Percentiles rank a stretch among this genome's conserved stretches.
These are phyloP conservation scores for Tolypocladium guangdongense DNA, from an alignment of 2,329 filamentous ascomycete genomes.

Conservation along the genomic window DNA sequence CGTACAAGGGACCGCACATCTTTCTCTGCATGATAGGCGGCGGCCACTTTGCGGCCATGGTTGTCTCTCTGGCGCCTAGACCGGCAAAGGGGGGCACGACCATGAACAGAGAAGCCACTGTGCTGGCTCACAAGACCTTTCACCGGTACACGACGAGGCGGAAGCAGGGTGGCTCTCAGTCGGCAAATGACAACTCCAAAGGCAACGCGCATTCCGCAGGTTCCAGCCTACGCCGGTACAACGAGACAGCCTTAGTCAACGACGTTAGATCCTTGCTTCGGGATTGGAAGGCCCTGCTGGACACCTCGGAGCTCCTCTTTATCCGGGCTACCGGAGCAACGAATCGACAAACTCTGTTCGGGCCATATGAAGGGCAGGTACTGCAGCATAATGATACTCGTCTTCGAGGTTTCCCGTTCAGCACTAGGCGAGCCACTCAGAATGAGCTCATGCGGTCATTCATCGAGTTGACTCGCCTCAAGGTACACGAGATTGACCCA, in stretches of 20 bases:
- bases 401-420: constrained; percentile 85
- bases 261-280: constrained; percentile 72
- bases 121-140: constrained; percentile 94
- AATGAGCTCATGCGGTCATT: constrained; percentile 91
- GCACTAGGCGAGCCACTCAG: constrained; percentile 81
- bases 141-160: constrained; percentile 92
- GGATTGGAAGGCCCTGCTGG: constrained; percentile 80
- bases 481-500: constrained; percentile 69
- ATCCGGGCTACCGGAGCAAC: constrained; percentile 79
- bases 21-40: constrained; percentile 99
- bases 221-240: constrained; percentile 80
- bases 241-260: constrained; percentile 80
- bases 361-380: constrained; percentile 82
- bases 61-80: constrained; percentile 78
- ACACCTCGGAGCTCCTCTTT: constrained; percentile 76
- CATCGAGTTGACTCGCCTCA: constrained; percentile 83
- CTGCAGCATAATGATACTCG: constrained; percentile 68
- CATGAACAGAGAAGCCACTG: constrained; percentile 74
- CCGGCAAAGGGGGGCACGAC: constrained; percentile 56
- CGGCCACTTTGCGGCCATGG: constrained; percentile 94
- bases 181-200: constrained; percentile 87
- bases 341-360: constrained; percentile 80
- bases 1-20: constrained; percentile 67
- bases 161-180: constrained; percentile 93
- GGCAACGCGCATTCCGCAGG: constrained; percentile 90